Base-by-base conservation (phyloP, 1,139 yeast species). In the Lodderomyces beijingensis region DNA sequence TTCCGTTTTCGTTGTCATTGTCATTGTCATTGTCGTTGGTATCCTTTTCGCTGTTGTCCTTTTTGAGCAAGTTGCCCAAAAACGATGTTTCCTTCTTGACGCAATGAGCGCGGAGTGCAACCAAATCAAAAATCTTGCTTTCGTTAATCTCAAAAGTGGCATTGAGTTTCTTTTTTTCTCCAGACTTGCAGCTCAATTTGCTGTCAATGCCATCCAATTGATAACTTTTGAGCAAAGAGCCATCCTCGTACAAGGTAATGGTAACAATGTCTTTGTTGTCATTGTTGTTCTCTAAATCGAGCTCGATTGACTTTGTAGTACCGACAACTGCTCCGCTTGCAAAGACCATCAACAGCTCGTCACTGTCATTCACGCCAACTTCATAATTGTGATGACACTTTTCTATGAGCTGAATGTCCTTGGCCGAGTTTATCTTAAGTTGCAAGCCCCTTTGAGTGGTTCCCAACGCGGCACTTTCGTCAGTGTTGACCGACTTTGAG, bases 401-500 rank as follows among this genome's bases (percentile, higher is more conserved):
- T 41, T 87, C 96, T 28, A 72, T 52, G 5, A 87, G 67, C 16
- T 66, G 62, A 34, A 87, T 68, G 28, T 75, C 79, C 46, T 75
- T 78, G 7, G 82, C 68, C 44, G 77, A 75, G 52, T 79, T 80
- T 44, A 75, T 70, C 22, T 49, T 43, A 41, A 62, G 53, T 39
- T 59, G 59, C 36, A 88, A 83, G 10, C 93, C 98, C 42, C 88
- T 74, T 30, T 84, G 63, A 10, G 96, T 79, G 4, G 94, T 79
- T 34, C 99, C 99, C 49, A 86, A 68, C 10, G 88, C 95, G 38
- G 87, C 88, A 39, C 96, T 79, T 59, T 91, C 99, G 59, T 91
- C 99, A 0, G 98, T 93, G 55, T 91, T 91, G 31, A 93, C 95
- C 36, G 82, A 86, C 55, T 82, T 88, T n/a, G 95, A 72, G 31